These are phyloP conservation scores for Cryptococcus sp. DNA, from an alignment of 1,284 basidiomycete genomes.

Conservation along the genomic window DNA sequence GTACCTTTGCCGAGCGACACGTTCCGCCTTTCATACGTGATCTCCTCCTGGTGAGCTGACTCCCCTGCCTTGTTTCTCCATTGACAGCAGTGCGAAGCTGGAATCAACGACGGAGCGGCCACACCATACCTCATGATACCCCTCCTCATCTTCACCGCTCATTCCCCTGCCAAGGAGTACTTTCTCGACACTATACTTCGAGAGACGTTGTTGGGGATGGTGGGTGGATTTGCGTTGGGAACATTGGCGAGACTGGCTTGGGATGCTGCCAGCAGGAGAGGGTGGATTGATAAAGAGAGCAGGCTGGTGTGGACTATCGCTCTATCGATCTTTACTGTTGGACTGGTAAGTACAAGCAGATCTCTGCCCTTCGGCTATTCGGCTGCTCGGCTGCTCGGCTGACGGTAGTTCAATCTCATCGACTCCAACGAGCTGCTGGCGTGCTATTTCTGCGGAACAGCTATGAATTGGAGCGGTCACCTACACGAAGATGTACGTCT, in stretches of 20 bases:
- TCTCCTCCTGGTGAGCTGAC: slow-evolving; percentile 13
- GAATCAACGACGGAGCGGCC: slow-evolving; percentile 12
- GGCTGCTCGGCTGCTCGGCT: no score
- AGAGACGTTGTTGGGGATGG: slow-evolving; percentile 13
- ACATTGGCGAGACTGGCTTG: slow-evolving; percentile 10
- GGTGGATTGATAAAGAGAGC: slow-evolving; percentile 23
- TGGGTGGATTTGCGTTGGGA: slow-evolving; percentile 13
- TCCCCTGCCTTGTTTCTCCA: no score
- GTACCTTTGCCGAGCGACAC: slow-evolving; percentile 23
- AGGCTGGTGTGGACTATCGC: slow-evolving; percentile 22
- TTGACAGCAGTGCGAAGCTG: slow-evolving; percentile 2
- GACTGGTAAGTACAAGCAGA: slow-evolving; percentile 14
- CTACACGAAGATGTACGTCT: slow-evolving; percentile 14
- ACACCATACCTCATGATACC: slow-evolving; percentile 20
- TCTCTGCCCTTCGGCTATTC: no score
- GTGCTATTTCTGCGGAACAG: slow-evolving; percentile 21
- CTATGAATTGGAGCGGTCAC: slow-evolving; percentile 18
- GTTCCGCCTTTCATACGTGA: slow-evolving; percentile 25
- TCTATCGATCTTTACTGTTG: slow-evolving; percentile 17
- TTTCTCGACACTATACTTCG: slow-evolving; percentile 13
- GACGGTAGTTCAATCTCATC: slow-evolving; percentile 13
- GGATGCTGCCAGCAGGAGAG: slow-evolving; percentile 10
- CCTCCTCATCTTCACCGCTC: slow-evolving; percentile 12
- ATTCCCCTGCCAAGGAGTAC: slow-evolving; percentile 7
- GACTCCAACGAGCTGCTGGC: slow-evolving; percentile 21